Evolutionary conservation across 192 early-diverging fungal species (phyloP).

Genomic region (Coemansia sp.): DNA sequence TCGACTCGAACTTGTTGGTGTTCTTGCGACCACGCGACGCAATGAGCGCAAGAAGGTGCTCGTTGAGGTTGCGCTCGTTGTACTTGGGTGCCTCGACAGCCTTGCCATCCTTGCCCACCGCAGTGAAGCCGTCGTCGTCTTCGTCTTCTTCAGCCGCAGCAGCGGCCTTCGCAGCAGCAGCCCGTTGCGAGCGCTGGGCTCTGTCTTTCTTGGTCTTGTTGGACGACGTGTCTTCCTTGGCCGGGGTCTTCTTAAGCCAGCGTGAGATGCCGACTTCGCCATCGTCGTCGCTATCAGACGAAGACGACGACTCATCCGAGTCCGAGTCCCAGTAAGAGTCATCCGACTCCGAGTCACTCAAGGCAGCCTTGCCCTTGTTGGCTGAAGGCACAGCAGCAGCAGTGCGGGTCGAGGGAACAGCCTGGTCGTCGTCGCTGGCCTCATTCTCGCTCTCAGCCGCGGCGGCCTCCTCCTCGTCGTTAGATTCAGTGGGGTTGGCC

Average conservation of each 20-base stretch:
- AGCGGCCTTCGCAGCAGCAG: slow-evolving; percentile 15
- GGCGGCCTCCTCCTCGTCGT: slow-evolving; percentile 37
- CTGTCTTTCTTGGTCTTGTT: slow-evolving; percentile 52
- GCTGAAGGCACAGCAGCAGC: slow-evolving; percentile 12
- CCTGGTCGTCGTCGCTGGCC: slow-evolving; percentile 21
- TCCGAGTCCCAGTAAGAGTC: slow-evolving; percentile 38
- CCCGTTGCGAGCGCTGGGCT: slow-evolving; percentile 28
- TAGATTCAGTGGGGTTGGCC: slow-evolving; percentile 47
- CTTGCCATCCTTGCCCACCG: slow-evolving; percentile 72
- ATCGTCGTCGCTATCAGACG: slow-evolving; percentile 29
- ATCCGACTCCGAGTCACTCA: slow-evolving; percentile 23
- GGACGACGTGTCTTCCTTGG: slow-evolving; percentile 24
- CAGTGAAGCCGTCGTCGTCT: slow-evolving; percentile 70
- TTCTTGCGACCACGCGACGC: slow-evolving; percentile 93
- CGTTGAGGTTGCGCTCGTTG: slow-evolving; percentile 77
- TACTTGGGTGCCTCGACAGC: slow-evolving; percentile 61
- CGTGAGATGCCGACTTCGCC: slow-evolving; percentile 35
- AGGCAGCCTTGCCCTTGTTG: slow-evolving; percentile 16
- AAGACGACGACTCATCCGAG: slow-evolving; percentile 34
- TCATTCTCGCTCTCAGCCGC: slow-evolving; percentile 25
- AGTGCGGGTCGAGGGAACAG: slow-evolving; percentile 11
- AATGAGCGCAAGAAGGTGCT: slow-evolving; percentile 76
- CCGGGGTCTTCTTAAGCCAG: slow-evolving; percentile 54
- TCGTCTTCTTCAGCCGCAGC: slow-evolving; percentile 31
- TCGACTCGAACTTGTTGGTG: slow-evolving; percentile 82